phyloP scores from a whole-genome alignment of 139 green algal genomes.

The Dunaliella primolecta region DNA sequence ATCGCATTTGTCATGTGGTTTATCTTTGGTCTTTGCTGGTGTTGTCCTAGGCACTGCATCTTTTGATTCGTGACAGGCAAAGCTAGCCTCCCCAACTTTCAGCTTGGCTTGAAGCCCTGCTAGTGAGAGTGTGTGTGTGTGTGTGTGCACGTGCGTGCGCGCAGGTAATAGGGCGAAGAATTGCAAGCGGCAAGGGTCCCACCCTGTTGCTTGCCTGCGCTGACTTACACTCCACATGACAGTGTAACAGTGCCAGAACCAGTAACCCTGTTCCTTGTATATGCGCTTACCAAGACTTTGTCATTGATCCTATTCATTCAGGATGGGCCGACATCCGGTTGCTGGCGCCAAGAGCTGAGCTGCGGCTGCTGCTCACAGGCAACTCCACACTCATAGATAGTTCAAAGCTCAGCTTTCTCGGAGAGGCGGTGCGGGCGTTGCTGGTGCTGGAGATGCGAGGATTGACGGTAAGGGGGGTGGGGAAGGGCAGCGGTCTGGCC shows the following conservation, averaged over 20 bases:
- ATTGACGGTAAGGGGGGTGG: conserved; percentile 15
- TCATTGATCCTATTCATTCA: no score
- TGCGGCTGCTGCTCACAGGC: conserved; percentile 68
- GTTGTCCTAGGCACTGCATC: background rate
- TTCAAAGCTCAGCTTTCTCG: conserved; percentile 62
- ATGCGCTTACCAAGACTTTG: no score
- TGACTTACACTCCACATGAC: no score
- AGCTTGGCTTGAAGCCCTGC: background rate
- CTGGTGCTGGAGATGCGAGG: conserved; percentile 54
- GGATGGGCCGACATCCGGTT: conserved; percentile 72
- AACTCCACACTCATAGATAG: conserved; percentile 51
- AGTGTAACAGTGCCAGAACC: no score
- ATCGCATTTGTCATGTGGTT: no score
- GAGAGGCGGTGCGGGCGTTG: conserved; percentile 73
- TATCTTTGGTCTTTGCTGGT: background rate
- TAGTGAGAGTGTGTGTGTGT: background rate
- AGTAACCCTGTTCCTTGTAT: no score
- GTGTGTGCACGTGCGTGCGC: background rate
- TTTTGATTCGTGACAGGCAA: background rate
- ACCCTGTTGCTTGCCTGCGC: background rate
- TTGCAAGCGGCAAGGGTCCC: background rate
- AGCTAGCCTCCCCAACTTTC: no score
- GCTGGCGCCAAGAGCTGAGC: conserved; percentile 75
- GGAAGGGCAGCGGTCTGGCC: background rate
- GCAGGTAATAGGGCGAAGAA: no score